Evolutionary conservation across 2,329 filamentous ascomycete species (phyloP).

Genomic region (Aquanectria penicillioides): DNA sequence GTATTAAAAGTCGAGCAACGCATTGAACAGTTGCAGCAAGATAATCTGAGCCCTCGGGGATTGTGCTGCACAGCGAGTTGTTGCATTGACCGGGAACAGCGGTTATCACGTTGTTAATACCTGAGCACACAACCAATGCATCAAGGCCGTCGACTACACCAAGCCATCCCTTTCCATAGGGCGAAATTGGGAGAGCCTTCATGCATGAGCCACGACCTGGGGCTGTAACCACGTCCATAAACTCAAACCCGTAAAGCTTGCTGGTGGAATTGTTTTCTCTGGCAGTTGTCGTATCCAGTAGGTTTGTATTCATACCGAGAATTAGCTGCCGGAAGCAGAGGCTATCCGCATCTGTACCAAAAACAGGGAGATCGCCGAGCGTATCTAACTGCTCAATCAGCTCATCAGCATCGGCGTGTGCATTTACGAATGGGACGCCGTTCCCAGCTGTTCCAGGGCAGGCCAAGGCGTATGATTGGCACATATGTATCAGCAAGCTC

Average conservation of each 20-base stretch:
- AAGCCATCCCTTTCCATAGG: neutral
- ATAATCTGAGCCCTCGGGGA: neutral
- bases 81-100: neutral
- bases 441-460: neutral
- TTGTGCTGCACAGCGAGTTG: neutral
- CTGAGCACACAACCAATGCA: neutral
- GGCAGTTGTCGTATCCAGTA: neutral
- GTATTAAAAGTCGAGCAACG: neutral
- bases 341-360: neutral
- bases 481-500: neutral
- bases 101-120: neutral
- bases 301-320: neutral
- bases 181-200: neutral
- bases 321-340: neutral
- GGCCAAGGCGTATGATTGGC: neutral
- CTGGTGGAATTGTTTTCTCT: neutral
- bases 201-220: neutral
- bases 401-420: neutral
- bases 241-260: neutral
- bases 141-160: neutral
- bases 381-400: neutral
- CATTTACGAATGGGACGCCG: neutral
- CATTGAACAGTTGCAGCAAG: neutral
- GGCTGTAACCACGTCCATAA: neutral
- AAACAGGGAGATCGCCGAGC: neutral